A percentile compares a stretch with the other conserved stretches of the same genome.
Conservation (phyloP, 371 early-diverging fungal species). For the Apophysomyces elegans region DNA sequence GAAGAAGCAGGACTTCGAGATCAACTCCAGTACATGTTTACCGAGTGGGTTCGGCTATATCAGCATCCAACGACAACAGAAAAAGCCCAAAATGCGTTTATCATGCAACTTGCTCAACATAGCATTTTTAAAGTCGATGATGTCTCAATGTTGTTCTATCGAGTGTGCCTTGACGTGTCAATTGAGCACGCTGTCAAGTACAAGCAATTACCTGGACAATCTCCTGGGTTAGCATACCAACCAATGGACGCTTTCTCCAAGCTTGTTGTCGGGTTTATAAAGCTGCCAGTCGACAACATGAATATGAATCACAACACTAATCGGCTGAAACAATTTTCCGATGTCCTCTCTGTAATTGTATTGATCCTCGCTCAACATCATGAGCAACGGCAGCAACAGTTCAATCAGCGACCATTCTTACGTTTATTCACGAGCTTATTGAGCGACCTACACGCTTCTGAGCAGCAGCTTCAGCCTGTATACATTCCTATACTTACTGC, state of each 20-base stretch:
- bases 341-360: conserved; percentile 83
- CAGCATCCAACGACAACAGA: conserved; percentile 84
- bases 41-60: conserved; percentile 91
- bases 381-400: conserved; percentile 76
- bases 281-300: conserved; percentile 32
- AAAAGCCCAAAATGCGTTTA: conserved; percentile 65
- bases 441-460: conserved; percentile 77
- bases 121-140: conserved; percentile 78
- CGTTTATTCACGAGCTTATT: conserved; percentile 87
- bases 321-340: conserved; percentile 56
- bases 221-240: conserved; percentile 64
- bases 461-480: conserved; percentile 70
- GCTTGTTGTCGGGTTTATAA: conserved; percentile 74
- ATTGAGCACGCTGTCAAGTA: conserved; percentile 76
- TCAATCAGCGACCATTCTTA: conserved; percentile 93
- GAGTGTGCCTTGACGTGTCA: conserved; percentile 84
- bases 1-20: conserved; percentile 60
- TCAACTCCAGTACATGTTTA: conserved; percentile 72
- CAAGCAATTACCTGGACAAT: conserved; percentile 50
- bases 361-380: conserved; percentile 85
- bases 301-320: conserved; percentile 15
- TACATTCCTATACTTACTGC: conserved; percentile 75
- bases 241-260: conserved; percentile 87
- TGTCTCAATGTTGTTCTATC: conserved; percentile 84
- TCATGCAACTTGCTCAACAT: conserved; percentile 77